Base-by-base conservation (phyloP, 768 basidiomycete genomes). In the Suillus lakei region DNA sequence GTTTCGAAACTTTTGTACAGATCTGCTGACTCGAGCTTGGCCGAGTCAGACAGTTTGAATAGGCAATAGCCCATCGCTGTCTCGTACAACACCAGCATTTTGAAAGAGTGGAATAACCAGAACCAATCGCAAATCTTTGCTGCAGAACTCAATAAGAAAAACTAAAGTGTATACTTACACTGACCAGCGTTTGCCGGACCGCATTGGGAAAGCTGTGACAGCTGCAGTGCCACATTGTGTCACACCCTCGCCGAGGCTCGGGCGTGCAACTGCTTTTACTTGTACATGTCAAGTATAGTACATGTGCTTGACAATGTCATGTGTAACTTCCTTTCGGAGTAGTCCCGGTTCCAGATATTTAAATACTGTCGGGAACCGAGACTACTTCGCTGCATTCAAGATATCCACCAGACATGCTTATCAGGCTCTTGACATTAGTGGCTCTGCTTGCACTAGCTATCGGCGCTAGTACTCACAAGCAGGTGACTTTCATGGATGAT, bases 71-170 rank as follows among this genome's bases (percentile, higher is more conserved):
- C 95, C 79, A 97, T 88, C 46, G 95, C 88, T 2, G 95, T 96
- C 83, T 99, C 98, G 82, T 96, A 95, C 69, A 99, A 85, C 53
- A 99, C 96, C 79, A 98, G 87, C 96, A 99, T 99, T 66, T 72
- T 77, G 72, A 61, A 62, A 41, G 66, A 60, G 32, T 64, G 50
- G 63, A 62, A 56, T 65, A n/a, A 38, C n/a, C 53, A 64, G 50
- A 53, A 65, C 36, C 44, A 39, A 66, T 48, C 60, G 60, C 30
- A 59, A 65, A 48, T 60, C 39, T 59, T 59, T 43, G 53, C 53
- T 34, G 12, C 53, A 62, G 50, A 30, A 30, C 36, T 64, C 13
- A 41, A 44, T 46, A 51, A 54, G 61, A 66, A 60, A 63, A 53
- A 53, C 51, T 53, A 18, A 63, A 34, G 43, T 64, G 39, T 55